Base-by-base conservation (phyloP, 208 protist genomes). In the Crithidia acanthocephali region DNA sequence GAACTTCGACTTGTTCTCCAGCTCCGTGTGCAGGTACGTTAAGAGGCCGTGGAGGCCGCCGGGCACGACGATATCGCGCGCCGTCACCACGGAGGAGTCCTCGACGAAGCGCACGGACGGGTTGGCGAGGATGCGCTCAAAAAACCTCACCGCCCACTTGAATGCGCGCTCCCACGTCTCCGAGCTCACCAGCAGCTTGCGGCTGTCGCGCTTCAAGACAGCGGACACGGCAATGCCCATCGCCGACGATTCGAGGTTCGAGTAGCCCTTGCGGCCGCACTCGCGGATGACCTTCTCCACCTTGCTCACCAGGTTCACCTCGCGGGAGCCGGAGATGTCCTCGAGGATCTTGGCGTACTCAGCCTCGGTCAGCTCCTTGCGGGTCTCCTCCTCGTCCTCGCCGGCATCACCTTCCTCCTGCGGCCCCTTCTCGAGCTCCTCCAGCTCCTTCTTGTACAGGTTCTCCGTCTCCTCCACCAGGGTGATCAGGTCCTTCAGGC, bases 1-100 rank as follows among this genome's bases (percentile, higher is more conserved):
- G 37, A 84, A 86, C 73, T 90, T 88, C 13, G 83, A 74, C 55
- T 87, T 81, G 56, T 81, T 84, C 55, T 72, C 69, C 44, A 92
- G 69, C 55, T 92, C 72, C 6, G 55, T 74, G 62, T 84, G 68
- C 32, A 95, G 79, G 51, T 72, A 81, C 60, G 63, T 66, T 52
- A 95, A 61, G 15, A 91, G 40, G 18, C 63, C 69, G 69, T 77
- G 74, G n/a, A 91, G 73, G 28, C 85, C 83, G 53, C 81, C 87
- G 10, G 73, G 55, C 47, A 95, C 76, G 44, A 66, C 68, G 35
- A 84, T 86, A 58, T 67, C 59, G 42, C 78, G 82, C 44, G 67
- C 51, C 33, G 20, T 74, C 51, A 75, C 76, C 33, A 28, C 30
- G 40, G 37, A 81, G 42, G 63, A 58, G 60, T 52, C 76, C 45